These are phyloP conservation scores for Stagonosporopsis chrysanthemi DNA, from an alignment of 2,329 filamentous ascomycete genomes.

Conservation along the genomic window DNA sequence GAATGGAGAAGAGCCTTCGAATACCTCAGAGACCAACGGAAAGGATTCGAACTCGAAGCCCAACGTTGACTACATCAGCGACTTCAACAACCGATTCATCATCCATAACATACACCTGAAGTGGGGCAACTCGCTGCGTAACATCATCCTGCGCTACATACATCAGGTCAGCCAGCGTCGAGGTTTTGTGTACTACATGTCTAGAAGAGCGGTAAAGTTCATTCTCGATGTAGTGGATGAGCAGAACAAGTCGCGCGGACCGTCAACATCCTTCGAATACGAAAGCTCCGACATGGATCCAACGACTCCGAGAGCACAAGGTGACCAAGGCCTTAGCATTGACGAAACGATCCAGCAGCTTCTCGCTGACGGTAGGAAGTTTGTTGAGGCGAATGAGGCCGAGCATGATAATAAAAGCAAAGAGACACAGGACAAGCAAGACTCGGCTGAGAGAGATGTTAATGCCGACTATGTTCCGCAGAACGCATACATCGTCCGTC, in stretches of 20 bases:
- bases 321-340: slow-evolving; percentile 70
- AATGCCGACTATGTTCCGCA: slow-evolving; percentile 87
- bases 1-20: slow-evolving; percentile 61
- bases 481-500: slow-evolving; percentile 90
- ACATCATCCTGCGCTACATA: slow-evolving; percentile 95
- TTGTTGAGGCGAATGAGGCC: slow-evolving; percentile 75
- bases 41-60: slow-evolving; percentile 74
- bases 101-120: slow-evolving; percentile 97
- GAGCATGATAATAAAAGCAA: slow-evolving; percentile 30
- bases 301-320: slow-evolving; percentile 47
- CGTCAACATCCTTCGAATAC: slow-evolving; percentile 35
- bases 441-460: slow-evolving; percentile 64
- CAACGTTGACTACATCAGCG: slow-evolving; percentile 83
- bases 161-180: slow-evolving; percentile 96
- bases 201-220: slow-evolving; percentile 93
- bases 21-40: slow-evolving; percentile 56
- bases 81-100: slow-evolving; percentile 98
- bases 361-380: slow-evolving; percentile 81
- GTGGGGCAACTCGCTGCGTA: slow-evolving; percentile 95
- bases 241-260: slow-evolving; percentile 70
- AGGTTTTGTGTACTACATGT: slow-evolving; percentile 98
- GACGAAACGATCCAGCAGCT: slow-evolving; percentile 88
- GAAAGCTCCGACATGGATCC: slow-evolving; percentile 31
- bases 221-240: slow-evolving; percentile 98
- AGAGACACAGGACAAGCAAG: slow-evolving; percentile 25